These are phyloP conservation scores for Trichophaea hybrida DNA, from an alignment of 2,329 filamentous ascomycete species.

Conservation along the genomic window DNA sequence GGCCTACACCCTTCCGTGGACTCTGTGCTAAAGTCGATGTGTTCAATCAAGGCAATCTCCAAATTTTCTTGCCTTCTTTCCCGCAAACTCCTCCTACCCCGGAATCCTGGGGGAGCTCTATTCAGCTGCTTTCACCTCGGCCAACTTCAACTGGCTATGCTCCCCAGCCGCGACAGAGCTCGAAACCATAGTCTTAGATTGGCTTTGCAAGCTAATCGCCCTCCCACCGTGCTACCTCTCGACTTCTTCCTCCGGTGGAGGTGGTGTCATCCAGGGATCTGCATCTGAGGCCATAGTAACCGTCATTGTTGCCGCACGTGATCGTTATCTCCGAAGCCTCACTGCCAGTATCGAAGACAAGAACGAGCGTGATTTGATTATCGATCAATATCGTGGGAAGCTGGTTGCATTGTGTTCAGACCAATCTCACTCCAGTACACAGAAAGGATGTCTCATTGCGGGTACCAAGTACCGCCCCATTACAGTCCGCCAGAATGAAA, in stretches of 20 bases:
- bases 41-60: constrained; percentile 53
- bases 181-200: constrained; percentile 85
- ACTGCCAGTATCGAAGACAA: constrained; percentile 30
- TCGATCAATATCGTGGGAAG: constrained; percentile 50
- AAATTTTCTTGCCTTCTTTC: constrained; percentile 93
- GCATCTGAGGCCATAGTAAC: constrained; percentile 80
- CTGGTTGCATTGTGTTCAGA: constrained; percentile 71
- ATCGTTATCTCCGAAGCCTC: constrained; percentile 52
- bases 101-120: constrained; percentile 87
- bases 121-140: constrained; percentile 71
- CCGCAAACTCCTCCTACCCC: constrained; percentile 66
- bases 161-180: constrained; percentile 83
- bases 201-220: constrained; percentile 62
- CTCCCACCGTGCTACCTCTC: constrained; percentile 63
- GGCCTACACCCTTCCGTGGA: background rate
- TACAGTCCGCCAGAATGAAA: constrained; percentile 36
- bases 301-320: constrained; percentile 72
- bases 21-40: background rate
- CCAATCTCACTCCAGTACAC: constrained; percentile 67
- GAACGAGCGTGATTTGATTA: constrained; percentile 53
- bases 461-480: constrained; percentile 69
- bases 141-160: constrained; percentile 96
- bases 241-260: constrained; percentile 53
- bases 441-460: constrained; percentile 74
- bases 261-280: constrained; percentile 87